Base-by-base conservation (phyloP, 345 rosid genomes). In the Linum trigynum region DNA sequence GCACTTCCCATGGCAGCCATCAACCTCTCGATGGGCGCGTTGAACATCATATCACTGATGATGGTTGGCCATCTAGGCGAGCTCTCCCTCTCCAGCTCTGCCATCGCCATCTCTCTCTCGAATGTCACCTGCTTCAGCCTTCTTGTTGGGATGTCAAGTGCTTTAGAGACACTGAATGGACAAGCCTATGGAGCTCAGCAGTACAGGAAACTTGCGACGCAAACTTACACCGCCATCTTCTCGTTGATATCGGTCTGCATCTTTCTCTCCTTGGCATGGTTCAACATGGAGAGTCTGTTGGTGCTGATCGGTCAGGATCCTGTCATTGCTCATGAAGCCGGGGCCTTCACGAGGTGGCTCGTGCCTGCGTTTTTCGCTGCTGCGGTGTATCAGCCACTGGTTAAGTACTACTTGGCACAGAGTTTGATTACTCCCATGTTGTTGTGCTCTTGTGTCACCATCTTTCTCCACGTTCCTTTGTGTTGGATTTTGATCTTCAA, bases 171-270 rank as follows among this genome's bases (percentile, higher is more conserved):
- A 63, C 63, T 69, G 2, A 56, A 67, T 35, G 72, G 67, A 16
- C 74, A 71, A 65, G 74, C 74, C 36, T 71, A 65, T 65, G 74
- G 74, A 53, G 74, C 74, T 3, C 4, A 42, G 39, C 69, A 71
- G 14, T 71, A 55, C 65, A 12, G 63, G 16, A 71, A 71, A 55
- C 62, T 71, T 43, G 74, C 66, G 36, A 65, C 32, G 12, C 74
- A 71, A 36, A 66, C 66, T 2, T 71, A 66, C 42, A 55, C 65
- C 53, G 70, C 66, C 8, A 71, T 71, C 16, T 60, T 65, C 57
- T 71, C 75, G 4, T 38, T 71, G 3, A 3, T 66, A 0, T 55
- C 56, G 37, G 70, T 66, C 5, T 57, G 65, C 62, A 2, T 61
- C 39, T 16, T 32, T 37, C 57, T 71, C 1, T 71, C 70, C 36